Percentiles rank a stretch among this genome's conserved stretches.
phyloP scores from a whole-genome alignment of 345 rosid genomes.

The Camelina neglecta region DNA sequence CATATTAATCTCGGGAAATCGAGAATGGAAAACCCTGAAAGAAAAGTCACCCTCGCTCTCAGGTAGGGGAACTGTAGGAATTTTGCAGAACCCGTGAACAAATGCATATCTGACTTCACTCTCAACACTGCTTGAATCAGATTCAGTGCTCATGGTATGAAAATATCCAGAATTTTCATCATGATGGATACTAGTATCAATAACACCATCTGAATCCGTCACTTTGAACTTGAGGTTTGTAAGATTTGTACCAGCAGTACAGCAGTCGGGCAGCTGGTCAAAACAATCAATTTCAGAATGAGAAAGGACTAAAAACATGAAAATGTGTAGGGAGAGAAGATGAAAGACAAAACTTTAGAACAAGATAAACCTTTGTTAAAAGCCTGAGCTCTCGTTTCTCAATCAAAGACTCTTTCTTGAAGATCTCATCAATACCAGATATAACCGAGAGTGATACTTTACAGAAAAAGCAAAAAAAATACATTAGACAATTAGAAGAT shows the following conservation, averaged over 20 bases:
- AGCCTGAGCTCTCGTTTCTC: conserved; percentile 56
- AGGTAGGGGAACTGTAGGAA: conserved; percentile 55
- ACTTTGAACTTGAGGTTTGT: conserved; percentile 54
- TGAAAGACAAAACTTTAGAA: not conserved
- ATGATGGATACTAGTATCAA: conserved; percentile 55
- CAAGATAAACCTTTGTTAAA: conserved; percentile 49
- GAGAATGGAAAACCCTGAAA: conserved; percentile 55
- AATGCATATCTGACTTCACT: conserved; percentile 48
- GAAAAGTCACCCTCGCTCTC: conserved; percentile 49
- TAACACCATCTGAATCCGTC: conserved; percentile 49
- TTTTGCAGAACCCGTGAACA: conserved; percentile 53
- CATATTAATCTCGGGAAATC: conserved; percentile 46
- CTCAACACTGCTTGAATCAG: conserved; percentile 29
- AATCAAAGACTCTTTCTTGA: conserved; percentile 49
- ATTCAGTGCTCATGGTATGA: conserved; percentile 53
- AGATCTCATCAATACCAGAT: conserved; percentile 39
- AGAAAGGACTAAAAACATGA: not conserved
- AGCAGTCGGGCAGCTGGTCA: conserved; percentile 50
- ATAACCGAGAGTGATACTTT: conserved; percentile 55
- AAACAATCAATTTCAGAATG: conserved; percentile 1
- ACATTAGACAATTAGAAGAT: not conserved
- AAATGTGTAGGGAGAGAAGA: not conserved
- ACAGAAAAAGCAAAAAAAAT: not conserved
- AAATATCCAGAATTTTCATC: conserved; percentile 48
- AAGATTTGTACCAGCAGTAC: conserved; percentile 53